phyloP scores from a whole-genome alignment of 2,329 filamentous ascomycete genomes.

The Pseudofabraea citricarpa region DNA sequence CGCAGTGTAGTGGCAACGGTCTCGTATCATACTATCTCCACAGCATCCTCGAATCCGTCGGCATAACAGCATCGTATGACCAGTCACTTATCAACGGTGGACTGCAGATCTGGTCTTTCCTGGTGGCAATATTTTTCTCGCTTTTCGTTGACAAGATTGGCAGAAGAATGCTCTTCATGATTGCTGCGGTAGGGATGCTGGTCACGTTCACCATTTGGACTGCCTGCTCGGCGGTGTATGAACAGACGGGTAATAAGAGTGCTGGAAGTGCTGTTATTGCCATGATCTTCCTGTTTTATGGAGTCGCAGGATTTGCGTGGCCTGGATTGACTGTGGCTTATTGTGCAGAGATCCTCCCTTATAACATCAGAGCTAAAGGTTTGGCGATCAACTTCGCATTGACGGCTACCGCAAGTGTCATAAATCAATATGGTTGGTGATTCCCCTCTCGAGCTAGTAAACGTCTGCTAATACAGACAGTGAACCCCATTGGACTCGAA shows the following conservation, averaged over 20 bases:
- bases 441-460: neutral
- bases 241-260: slow-evolving; percentile 7
- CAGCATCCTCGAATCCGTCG: slow-evolving; percentile 5
- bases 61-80: slow-evolving; percentile 5
- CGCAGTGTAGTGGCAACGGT: slow-evolving; percentile 48
- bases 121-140: slow-evolving; percentile 5
- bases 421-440: slow-evolving; percentile 8
- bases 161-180: slow-evolving; percentile 6
- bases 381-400: slow-evolving; percentile 12
- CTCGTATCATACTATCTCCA: slow-evolving; percentile 31
- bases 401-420: slow-evolving; percentile 12
- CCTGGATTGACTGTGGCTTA: slow-evolving; percentile 12
- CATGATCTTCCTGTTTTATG: slow-evolving; percentile 30
- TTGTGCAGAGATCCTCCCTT: slow-evolving; percentile 11
- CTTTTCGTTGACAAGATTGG: slow-evolving; percentile 15
- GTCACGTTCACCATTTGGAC: slow-evolving; percentile 26
- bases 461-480: slow-evolving; percentile 1
- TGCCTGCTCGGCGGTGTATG: slow-evolving; percentile 8
- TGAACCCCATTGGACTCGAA: slow-evolving; percentile 11
- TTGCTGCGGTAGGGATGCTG: slow-evolving; percentile 13
- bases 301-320: slow-evolving; percentile 22
- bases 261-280: slow-evolving; percentile 27
- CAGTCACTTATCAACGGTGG: slow-evolving; percentile 10
- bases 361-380: slow-evolving; percentile 9
- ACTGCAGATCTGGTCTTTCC: slow-evolving; percentile 20